phyloP scores from a whole-genome alignment of 495 filamentous ascomycete species.

The Aspergillus diversus region DNA sequence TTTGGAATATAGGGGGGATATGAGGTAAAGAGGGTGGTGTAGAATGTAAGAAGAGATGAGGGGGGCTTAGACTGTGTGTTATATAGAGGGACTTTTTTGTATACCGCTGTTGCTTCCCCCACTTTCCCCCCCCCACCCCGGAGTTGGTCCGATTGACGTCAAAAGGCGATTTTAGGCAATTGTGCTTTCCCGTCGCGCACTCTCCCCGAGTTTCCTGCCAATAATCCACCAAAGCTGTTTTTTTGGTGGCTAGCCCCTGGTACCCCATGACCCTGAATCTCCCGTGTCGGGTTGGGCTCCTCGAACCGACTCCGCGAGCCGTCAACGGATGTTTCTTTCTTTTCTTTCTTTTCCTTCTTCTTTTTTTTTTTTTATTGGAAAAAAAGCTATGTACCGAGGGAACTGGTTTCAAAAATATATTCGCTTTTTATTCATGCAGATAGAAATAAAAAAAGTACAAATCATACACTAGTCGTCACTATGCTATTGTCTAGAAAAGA shows the following conservation, averaged over 20 bases:
- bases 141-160: constrained; percentile 28
- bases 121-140: constrained; percentile 12
- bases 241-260: too few species aligned
- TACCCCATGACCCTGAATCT: too few species aligned
- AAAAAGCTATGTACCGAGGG: too few species aligned
- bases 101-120: constrained; percentile 4
- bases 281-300: too few species aligned
- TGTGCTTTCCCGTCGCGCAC: not conserved
- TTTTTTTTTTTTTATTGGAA: too few species aligned
- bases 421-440: not conserved
- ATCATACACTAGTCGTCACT: constrained; percentile 3
- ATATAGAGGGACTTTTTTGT: not conserved
- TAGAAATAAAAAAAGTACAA: not conserved
- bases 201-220: not conserved
- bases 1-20: too few species aligned
- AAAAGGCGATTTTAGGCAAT: not conserved
- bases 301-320: too few species aligned
- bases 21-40: not conserved
- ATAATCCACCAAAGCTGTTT: too few species aligned
- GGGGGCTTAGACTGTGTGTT: constrained; percentile 3
- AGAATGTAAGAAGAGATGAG: constrained; percentile 2
- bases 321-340: too few species aligned
- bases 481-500: not conserved
- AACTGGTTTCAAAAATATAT: too few species aligned
- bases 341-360: too few species aligned